Evolutionary conservation across 768 basidiomycete species (phyloP).

Genomic region (Serendipita sp.): DNA sequence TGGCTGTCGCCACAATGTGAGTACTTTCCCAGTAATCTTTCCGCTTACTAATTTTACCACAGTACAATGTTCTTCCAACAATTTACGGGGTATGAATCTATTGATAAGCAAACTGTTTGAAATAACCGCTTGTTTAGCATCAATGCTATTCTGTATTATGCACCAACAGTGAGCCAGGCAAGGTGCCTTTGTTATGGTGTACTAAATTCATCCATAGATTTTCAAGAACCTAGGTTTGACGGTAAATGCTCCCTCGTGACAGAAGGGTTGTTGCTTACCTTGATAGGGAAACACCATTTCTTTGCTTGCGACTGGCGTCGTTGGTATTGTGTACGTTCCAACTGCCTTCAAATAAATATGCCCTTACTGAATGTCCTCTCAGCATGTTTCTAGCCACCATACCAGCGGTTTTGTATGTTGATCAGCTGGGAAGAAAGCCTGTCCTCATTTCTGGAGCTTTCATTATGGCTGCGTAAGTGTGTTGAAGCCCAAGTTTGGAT

Average conservation of each 20-base stretch:
- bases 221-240: constrained; percentile 41
- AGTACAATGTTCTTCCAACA: constrained; percentile 71
- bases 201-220: constrained; percentile 22
- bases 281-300: constrained; percentile 38
- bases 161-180: constrained; percentile 24
- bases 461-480: constrained; percentile 42
- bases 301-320: constrained; percentile 50
- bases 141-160: constrained; percentile 49
- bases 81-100: constrained; percentile 41
- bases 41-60: constrained; percentile 4
- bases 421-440: constrained; percentile 59
- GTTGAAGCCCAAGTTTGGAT: background rate
- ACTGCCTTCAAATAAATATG: background rate
- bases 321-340: constrained; percentile 50
- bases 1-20: constrained; percentile 42
- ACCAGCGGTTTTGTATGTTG: constrained; percentile 68
- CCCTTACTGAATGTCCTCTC: background rate
- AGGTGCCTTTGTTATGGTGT: background rate
- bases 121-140: constrained; percentile 18
- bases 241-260: background rate
- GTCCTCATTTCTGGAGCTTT: constrained; percentile 59
- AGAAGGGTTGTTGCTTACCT: background rate
- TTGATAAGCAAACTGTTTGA: background rate
- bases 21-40: constrained; percentile 10
- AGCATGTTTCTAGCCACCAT: constrained; percentile 66